These are phyloP conservation scores for Rhodotorula sp. DNA, from an alignment of 1,284 basidiomycete genomes.

Conservation along the genomic window DNA sequence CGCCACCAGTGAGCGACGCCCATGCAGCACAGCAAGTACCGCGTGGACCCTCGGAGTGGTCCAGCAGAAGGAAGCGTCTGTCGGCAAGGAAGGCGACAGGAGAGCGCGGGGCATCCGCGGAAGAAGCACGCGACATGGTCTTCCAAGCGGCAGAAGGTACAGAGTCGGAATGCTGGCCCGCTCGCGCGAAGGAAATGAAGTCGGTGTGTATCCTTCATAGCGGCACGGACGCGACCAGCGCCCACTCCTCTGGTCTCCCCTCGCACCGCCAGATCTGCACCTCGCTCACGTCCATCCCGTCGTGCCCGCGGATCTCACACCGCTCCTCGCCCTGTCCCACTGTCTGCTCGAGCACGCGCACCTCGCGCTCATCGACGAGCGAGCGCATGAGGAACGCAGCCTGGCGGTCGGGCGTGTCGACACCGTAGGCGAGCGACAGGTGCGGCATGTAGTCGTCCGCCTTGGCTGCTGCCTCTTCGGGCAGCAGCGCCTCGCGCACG, in stretches of 20 bases:
- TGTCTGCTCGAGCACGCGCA: not conserved
- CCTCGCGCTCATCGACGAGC: not conserved
- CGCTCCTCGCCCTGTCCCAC: not conserved
- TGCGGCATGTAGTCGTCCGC: conserved; percentile 35
- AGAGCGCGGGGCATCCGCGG: too few relatives aligned
- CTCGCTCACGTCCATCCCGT: conserved; percentile 8
- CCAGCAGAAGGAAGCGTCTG: too few relatives aligned
- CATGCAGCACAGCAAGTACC: not conserved
- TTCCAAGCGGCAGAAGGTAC: too few relatives aligned
- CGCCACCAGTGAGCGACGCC: not conserved
- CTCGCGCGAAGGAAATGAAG: too few relatives aligned
- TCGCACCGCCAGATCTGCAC: conserved; percentile 25
- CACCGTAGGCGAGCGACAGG: conserved; percentile 23
- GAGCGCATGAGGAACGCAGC: not conserved
- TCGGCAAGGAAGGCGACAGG: too few relatives aligned
- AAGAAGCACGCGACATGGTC: too few relatives aligned
- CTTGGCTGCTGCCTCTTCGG: not conserved
- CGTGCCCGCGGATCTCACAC: not conserved
- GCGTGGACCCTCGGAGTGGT: too few relatives aligned
- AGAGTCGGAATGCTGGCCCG: too few relatives aligned
- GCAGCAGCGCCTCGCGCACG: not conserved
- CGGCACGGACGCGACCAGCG: conserved; percentile 14
- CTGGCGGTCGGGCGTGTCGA: not conserved
- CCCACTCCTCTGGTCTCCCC: conserved; percentile 30
- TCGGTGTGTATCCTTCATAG: not conserved